These are phyloP conservation scores for Globisporangium barbulae DNA, from an alignment of 352 stramenopile genomes.

Conservation along the genomic window DNA sequence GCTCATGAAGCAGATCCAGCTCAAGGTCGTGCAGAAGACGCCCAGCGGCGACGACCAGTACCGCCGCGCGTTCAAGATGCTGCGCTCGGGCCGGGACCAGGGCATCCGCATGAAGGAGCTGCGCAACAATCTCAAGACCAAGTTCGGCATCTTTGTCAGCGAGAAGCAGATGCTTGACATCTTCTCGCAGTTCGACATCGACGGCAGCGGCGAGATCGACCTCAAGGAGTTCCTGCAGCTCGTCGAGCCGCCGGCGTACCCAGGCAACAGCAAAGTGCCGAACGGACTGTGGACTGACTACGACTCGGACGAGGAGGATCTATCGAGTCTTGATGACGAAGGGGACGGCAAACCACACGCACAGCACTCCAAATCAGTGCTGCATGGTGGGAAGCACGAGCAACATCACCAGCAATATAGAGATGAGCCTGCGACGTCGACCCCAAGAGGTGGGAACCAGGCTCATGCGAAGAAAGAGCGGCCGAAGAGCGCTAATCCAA, in stretches of 20 bases:
- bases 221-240: constrained; percentile 75
- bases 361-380: constrained; percentile 1
- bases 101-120: constrained; percentile 68
- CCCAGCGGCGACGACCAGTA: constrained; percentile 76
- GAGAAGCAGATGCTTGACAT: constrained; percentile 69
- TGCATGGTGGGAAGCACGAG: constrained; percentile 1
- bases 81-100: constrained; percentile 60
- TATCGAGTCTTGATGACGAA: not conserved
- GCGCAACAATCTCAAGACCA: constrained; percentile 74
- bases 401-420: constrained; percentile 1
- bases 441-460: not conserved
- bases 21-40: constrained; percentile 77
- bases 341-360: not conserved
- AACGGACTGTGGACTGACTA: constrained; percentile 52
- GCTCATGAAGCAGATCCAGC: constrained; percentile 70
- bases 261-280: constrained; percentile 48
- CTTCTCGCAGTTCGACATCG: constrained; percentile 57
- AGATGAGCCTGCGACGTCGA: constrained; percentile 10
- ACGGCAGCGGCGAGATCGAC: constrained; percentile 71
- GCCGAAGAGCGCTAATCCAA: constrained; percentile 58
- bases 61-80: constrained; percentile 77
- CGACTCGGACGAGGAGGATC: constrained; percentile 26
- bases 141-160: constrained; percentile 75
- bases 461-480: constrained; percentile 42
- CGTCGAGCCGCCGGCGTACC: constrained; percentile 61